These are phyloP conservation scores for Penicillium sp. DNA, from an alignment of 2,329 filamentous ascomycete genomes.

Conservation along the genomic window DNA sequence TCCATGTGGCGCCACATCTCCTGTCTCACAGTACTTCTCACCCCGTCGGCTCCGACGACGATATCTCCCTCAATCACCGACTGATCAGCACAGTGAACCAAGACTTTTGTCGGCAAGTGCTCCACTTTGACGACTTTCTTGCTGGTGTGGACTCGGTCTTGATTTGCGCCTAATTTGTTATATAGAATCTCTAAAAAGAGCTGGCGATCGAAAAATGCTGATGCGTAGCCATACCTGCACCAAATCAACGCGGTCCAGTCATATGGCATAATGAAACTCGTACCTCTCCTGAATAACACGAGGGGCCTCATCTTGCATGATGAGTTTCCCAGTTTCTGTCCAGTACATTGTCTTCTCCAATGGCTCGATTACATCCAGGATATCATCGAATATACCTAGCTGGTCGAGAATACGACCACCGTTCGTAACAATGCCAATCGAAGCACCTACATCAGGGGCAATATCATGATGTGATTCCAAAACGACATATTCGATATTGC, in stretches of 20 bases:
- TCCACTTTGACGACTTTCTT: neutral
- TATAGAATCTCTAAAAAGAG: neutral
- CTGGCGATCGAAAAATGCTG: neutral
- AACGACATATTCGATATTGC: constrained; percentile 38
- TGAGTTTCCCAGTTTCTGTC: neutral
- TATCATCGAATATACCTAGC: constrained; percentile 41
- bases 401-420: constrained; percentile 54
- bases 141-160: neutral
- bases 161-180: neutral
- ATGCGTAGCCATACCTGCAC: neutral
- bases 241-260: no score
- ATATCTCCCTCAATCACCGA: neutral
- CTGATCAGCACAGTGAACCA: neutral
- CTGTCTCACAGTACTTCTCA: neutral
- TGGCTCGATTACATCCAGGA: constrained; percentile 25
- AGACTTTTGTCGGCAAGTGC: neutral
- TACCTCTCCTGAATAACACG: neutral
- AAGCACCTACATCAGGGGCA: constrained; percentile 48
- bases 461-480: constrained; percentile 37
- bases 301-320: neutral
- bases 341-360: neutral
- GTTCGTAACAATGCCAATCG: constrained; percentile 49
- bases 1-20: neutral
- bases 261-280: neutral
- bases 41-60: neutral